Conservation (phyloP, 305 asterid genomes). For the Fraxinus angustifolia region DNA sequence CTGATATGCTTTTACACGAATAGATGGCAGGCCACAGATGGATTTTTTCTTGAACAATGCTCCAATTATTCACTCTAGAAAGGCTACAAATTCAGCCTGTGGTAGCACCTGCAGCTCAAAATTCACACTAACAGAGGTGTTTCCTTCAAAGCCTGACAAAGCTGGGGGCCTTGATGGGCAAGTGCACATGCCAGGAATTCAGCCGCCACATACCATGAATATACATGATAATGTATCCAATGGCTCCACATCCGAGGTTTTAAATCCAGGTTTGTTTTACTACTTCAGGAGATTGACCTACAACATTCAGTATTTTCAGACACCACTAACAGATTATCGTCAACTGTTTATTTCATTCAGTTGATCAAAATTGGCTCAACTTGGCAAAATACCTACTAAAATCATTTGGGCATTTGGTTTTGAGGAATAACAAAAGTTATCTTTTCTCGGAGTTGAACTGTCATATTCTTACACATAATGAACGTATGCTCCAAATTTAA, state of each 20-base stretch:
- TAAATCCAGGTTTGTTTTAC: constrained; percentile 51
- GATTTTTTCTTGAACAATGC: constrained; percentile 45
- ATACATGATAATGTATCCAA: constrained; percentile 42
- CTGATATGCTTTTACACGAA: constrained; percentile 13
- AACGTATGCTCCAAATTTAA: neutral
- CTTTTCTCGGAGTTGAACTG: neutral
- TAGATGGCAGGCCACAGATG: constrained; percentile 63
- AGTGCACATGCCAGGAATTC: constrained; percentile 38
- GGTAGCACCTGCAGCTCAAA: constrained; percentile 47
- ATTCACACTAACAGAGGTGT: constrained; percentile 58
- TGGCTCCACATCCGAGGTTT: constrained; percentile 43
- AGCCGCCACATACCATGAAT: constrained; percentile 38
- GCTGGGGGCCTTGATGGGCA: constrained; percentile 36
- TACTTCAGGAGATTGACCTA: neutral
- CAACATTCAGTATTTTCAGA: neutral
- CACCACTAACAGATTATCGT: neutral
- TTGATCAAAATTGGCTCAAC: neutral
- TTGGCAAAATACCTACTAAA: neutral
- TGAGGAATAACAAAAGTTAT: neutral
- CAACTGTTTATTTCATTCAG: neutral
- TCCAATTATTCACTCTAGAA: constrained; percentile 33
- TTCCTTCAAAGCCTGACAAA: constrained; percentile 39
- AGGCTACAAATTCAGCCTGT: constrained; percentile 43
- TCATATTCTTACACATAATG: neutral
- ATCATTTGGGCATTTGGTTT: neutral